Evolutionary conservation across 805 yeast genomes (phyloP).

Genomic region (Saccharomycopsis oosterbeekiorum): DNA sequence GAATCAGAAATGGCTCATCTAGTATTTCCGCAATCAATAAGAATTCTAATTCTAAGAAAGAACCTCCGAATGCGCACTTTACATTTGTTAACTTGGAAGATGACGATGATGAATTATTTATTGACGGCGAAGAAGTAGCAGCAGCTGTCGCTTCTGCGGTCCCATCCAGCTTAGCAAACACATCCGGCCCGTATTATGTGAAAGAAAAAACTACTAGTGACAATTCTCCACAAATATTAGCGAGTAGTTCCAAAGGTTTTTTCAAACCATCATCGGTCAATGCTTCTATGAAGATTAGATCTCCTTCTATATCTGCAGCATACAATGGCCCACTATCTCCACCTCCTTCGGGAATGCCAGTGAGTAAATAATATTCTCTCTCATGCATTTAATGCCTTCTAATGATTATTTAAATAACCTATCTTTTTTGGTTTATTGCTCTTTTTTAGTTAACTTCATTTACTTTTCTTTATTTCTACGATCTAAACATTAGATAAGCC

Average conservation of each 20-base stretch:
- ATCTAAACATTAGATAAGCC: too few species aligned
- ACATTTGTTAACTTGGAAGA: background rate
- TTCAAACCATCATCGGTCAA: background rate
- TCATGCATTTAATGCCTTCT: background rate
- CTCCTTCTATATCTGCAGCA: background rate
- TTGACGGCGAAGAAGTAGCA: background rate
- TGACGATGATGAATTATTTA: background rate
- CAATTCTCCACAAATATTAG: too few species aligned
- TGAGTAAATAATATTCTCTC: background rate
- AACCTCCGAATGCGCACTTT: conserved; percentile 2
- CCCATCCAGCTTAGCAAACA: background rate
- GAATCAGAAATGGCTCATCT: too few species aligned
- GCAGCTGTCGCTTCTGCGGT: background rate
- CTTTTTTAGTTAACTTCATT: too few species aligned
- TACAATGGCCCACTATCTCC: background rate
- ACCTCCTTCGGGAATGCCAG: background rate
- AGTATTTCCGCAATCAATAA: background rate
- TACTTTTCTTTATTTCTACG: too few species aligned
- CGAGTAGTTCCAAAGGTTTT: background rate
- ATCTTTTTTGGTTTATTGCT: too few species aligned
- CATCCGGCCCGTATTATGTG: background rate
- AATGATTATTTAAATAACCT: background rate
- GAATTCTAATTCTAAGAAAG: background rate
- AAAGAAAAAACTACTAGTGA: too few species aligned
- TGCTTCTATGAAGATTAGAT: background rate